Percentiles rank a stretch among this genome's conserved stretches.
Evolutionary conservation across 306 rosid genomes (phyloP).

Genomic region (Oemleria cerasiformis): DNA sequence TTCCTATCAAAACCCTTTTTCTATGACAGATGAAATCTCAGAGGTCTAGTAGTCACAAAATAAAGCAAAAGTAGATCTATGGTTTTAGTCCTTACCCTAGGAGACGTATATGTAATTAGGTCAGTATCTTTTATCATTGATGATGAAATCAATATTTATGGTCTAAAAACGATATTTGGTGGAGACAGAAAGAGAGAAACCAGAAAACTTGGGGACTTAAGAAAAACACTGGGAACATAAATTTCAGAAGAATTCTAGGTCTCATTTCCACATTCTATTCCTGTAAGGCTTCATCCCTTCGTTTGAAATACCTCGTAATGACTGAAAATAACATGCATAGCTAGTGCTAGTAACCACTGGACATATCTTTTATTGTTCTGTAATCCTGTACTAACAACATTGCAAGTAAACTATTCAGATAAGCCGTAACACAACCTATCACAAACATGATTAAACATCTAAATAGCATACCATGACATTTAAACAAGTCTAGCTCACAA

Average conservation of each 20-base stretch:
- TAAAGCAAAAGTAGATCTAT: neutral
- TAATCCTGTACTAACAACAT: neutral
- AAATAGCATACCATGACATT: neutral
- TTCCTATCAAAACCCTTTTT: neutral
- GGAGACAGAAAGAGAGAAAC: neutral
- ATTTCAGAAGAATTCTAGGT: neutral
- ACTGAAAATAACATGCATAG: neutral
- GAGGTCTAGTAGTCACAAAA: neutral
- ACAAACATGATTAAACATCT: neutral
- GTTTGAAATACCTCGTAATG: neutral
- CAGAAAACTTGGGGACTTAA: neutral
- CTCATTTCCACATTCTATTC: neutral
- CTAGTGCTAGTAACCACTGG: neutral
- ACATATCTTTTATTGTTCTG: neutral
- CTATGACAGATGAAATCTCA: neutral
- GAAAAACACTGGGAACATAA: neutral
- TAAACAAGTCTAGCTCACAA: neutral
- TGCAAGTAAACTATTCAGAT: neutral
- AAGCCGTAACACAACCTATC: neutral
- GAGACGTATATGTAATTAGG: neutral
- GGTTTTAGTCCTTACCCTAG: neutral
- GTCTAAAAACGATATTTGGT: too few relatives aligned
- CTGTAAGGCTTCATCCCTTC: neutral
- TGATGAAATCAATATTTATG: neutral
- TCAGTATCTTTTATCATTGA: neutral